Evolutionary conservation across 768 basidiomycete genomes (phyloP).

Genomic region (Rhizopogon vinicolor): DNA sequence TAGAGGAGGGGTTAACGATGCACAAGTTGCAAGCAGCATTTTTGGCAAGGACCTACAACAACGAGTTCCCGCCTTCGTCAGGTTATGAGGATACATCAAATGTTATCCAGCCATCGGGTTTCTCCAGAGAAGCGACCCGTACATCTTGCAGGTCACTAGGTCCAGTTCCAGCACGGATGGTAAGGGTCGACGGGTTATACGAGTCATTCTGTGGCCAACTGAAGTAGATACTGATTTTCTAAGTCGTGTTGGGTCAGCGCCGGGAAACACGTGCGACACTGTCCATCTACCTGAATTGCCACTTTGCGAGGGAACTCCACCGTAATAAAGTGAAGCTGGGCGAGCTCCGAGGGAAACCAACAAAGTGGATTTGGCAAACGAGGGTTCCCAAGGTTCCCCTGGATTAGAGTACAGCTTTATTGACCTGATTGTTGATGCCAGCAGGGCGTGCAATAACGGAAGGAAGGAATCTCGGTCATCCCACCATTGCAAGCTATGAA

Average conservation of each 20-base stretch:
- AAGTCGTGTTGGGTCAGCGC: neutral
- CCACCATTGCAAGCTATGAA: neutral
- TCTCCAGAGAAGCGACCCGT: constrained; percentile 75
- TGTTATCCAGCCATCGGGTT: constrained; percentile 93
- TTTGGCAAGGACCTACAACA: constrained; percentile 57
- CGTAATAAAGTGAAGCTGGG: constrained; percentile 95
- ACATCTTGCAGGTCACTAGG: constrained; percentile 92
- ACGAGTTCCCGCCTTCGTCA: constrained; percentile 72
- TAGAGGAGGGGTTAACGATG: constrained; percentile 21
- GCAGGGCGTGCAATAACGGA: neutral
- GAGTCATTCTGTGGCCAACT: constrained; percentile 88
- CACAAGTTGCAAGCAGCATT: neutral
- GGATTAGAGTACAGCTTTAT: neutral
- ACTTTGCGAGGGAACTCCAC: constrained; percentile 90
- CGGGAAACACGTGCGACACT: neutral
- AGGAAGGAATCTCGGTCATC: neutral
- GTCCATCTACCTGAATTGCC: constrained; percentile 69
- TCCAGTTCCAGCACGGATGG: constrained; percentile 89
- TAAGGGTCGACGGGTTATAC: constrained; percentile 90
- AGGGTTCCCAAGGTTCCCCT: neutral
- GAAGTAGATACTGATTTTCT: constrained; percentile 87
- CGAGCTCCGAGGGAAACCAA: neutral
- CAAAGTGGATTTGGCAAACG: neutral
- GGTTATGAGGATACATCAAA: constrained; percentile 80
- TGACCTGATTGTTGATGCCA: neutral